Conservation (phyloP, 1,139 yeast species). For the Debaryomycetaceae sp. region DNA sequence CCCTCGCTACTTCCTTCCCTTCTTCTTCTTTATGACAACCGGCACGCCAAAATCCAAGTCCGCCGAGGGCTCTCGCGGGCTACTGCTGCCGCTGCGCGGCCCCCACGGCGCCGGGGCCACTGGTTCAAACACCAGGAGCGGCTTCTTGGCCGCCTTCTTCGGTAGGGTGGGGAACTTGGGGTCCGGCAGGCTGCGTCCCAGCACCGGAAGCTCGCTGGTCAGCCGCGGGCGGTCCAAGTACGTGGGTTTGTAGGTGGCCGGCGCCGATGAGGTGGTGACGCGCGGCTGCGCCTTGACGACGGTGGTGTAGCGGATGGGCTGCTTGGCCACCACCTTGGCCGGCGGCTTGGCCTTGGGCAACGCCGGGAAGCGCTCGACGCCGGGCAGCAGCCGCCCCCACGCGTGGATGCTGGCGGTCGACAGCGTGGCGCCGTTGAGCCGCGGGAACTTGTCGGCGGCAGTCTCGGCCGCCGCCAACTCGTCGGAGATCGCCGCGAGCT, state of each 20-base stretch:
- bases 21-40: conserved; percentile 5
- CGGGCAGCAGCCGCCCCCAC: conserved; percentile 24
- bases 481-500: conserved; percentile 4
- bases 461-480: conserved; percentile 2
- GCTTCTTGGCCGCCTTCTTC: conserved; percentile 29
- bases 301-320: conserved; percentile 40
- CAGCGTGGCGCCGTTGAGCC: conserved; percentile 21
- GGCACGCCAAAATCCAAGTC: conserved; percentile 8
- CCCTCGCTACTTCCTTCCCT: too few species aligned
- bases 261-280: conserved; percentile 16
- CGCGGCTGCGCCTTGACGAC: conserved; percentile 24
- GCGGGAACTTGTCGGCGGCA: conserved; percentile 25
- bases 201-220: conserved; percentile 16
- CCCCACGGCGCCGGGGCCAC: conserved; percentile 11
- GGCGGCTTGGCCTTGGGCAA: conserved; percentile 33
- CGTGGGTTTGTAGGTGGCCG: conserved; percentile 24
- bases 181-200: conserved; percentile 10
- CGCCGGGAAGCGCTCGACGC: conserved; percentile 47
- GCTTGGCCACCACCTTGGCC: conserved; percentile 14
- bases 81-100: not conserved
- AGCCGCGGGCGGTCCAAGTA: conserved; percentile 23
- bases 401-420: conserved; percentile 19
- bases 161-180: conserved; percentile 39
- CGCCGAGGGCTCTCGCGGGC: conserved; percentile 1
- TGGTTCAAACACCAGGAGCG: conserved; percentile 40